Conservation (phyloP, 2,329 filamentous ascomycete species). For the Neoarthrinium moseri region DNA sequence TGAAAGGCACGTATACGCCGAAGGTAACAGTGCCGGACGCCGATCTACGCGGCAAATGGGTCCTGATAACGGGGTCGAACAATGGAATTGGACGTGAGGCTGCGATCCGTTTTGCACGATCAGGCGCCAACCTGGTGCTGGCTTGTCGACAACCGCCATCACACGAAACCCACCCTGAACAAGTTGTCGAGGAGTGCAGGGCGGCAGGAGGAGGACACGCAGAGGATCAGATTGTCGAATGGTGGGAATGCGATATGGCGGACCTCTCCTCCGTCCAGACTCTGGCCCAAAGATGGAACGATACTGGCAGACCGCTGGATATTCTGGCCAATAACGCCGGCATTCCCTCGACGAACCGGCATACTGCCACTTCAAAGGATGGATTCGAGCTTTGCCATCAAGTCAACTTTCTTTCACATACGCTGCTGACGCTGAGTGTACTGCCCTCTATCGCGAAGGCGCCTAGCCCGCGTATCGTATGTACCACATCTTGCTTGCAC, state of each 20-base stretch:
- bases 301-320: constrained; percentile 21
- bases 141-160: constrained; percentile 22
- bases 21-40: constrained; percentile 9
- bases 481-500: constrained; percentile 28
- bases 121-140: constrained; percentile 25
- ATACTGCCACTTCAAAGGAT: constrained; percentile 20
- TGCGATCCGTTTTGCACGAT: constrained; percentile 20
- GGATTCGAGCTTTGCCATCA: constrained; percentile 30
- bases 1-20: too few species aligned
- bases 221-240: constrained; percentile 18
- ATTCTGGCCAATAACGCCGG: constrained; percentile 31
- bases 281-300: constrained; percentile 24
- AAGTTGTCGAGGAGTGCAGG: constrained; percentile 20
- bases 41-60: constrained; percentile 14
- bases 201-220: constrained; percentile 11
- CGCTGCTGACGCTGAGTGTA: constrained; percentile 24
- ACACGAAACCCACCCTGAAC: constrained; percentile 19
- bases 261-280: constrained; percentile 22
- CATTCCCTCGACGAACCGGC: constrained; percentile 15
- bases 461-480: constrained; percentile 23
- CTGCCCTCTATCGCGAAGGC: constrained; percentile 24
- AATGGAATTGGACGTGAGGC: constrained; percentile 26
- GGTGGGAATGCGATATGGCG: constrained; percentile 25
- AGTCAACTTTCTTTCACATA: constrained; percentile 30
- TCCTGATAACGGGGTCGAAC: constrained; percentile 11